Evolutionary conservation across 2,329 filamentous ascomycete species (phyloP).

Genomic region (Colletotrichum incanum): DNA sequence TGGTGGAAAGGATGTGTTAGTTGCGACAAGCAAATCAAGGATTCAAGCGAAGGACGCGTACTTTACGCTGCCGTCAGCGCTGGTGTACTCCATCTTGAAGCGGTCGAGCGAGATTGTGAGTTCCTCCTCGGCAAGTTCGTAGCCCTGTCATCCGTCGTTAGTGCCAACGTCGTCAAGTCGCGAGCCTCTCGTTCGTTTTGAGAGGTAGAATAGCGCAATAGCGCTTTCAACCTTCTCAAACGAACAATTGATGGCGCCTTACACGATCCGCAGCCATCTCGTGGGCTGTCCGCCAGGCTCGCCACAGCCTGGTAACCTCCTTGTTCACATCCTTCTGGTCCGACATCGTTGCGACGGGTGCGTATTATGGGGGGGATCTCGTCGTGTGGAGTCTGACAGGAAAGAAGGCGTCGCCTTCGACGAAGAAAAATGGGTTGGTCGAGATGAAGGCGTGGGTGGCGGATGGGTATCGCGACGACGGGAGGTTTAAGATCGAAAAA

Average conservation of each 20-base stretch:
- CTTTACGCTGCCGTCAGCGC: slow-evolving; percentile 82
- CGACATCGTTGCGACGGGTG: slow-evolving; percentile 53
- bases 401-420: slow-evolving; percentile 6
- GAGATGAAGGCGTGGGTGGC: slow-evolving; percentile 11
- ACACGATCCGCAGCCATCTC: slow-evolving; percentile 96
- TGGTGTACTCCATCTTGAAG: slow-evolving; percentile 81
- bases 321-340: slow-evolving; percentile 66
- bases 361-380: slow-evolving; percentile 1
- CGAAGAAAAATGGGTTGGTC: background rate
- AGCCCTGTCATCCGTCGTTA: slow-evolving; percentile 75
- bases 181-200: background rate
- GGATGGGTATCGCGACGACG: slow-evolving; percentile 9
- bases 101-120: slow-evolving; percentile 87
- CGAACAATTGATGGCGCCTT: slow-evolving; percentile 54
- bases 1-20: slow-evolving; percentile 55
- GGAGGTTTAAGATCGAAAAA: slow-evolving; percentile 24
- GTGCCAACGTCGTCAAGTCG: slow-evolving; percentile 1
- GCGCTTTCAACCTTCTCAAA: no score
- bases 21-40: background rate
- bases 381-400: background rate
- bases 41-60: slow-evolving; percentile 62
- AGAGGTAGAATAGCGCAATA: no score
- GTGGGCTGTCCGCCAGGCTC: slow-evolving; percentile 92
- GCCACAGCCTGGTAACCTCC: slow-evolving; percentile 83
- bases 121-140: slow-evolving; percentile 92